phyloP scores from a whole-genome alignment of 2,329 filamentous ascomycete species.

The Pseudogymnoascus pannorum region DNA sequence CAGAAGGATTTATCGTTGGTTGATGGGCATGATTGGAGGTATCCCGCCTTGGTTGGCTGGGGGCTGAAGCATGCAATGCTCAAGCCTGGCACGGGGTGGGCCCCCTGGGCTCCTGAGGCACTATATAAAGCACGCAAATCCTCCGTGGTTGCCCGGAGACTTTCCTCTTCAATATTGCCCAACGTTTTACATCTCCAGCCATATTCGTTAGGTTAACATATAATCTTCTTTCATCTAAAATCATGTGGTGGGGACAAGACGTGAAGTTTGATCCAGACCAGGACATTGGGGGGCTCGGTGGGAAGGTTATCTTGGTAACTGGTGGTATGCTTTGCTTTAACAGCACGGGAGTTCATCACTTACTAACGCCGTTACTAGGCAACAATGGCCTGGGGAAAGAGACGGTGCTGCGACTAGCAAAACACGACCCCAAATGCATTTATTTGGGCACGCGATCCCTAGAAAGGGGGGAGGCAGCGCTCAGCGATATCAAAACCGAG shows the following conservation, averaged over 20 bases:
- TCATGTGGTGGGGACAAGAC: background rate
- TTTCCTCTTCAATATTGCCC: background rate
- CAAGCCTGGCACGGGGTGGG: background rate
- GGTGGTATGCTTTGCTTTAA: conserved; percentile 30
- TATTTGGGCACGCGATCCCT: conserved; percentile 34
- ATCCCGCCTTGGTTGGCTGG: background rate
- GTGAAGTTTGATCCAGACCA: conserved; percentile 26
- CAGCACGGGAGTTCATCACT: background rate
- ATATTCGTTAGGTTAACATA: background rate
- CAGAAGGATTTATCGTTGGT: background rate
- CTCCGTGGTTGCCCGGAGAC: background rate
- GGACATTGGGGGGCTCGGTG: conserved; percentile 31
- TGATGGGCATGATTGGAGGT: background rate
- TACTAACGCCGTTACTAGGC: background rate
- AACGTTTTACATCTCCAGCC: background rate
- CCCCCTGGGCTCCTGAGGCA: background rate
- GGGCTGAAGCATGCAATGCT: background rate
- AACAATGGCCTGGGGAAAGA: conserved; percentile 5
- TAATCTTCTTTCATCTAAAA: background rate
- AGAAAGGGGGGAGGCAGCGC: conserved; percentile 30
- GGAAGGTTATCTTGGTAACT: conserved; percentile 40
- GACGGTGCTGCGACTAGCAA: background rate
- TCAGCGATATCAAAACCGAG: conserved; percentile 28
- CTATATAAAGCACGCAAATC: background rate
- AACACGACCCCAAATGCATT: conserved; percentile 16